Conservation (phyloP, 2,329 filamentous ascomycete genomes). For the Nigrospora sphaerica region DNA sequence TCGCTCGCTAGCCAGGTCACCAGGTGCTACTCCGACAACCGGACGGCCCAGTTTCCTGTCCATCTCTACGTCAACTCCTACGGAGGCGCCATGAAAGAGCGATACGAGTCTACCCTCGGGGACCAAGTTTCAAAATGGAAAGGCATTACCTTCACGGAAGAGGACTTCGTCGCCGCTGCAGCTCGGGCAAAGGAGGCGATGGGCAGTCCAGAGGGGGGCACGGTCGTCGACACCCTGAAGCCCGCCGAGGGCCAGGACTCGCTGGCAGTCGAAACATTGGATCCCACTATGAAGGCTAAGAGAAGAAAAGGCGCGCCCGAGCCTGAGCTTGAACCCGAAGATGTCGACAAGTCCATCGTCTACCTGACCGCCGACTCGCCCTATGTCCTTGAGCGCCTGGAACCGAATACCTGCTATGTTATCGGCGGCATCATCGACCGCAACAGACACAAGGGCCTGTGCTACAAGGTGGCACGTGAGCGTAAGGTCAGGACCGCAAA, state of each 20-base stretch:
- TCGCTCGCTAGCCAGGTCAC: slow-evolving; percentile 81
- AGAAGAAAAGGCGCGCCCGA: slow-evolving; percentile 10
- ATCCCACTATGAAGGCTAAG: slow-evolving; percentile 26
- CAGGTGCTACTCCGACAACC: slow-evolving; percentile 83
- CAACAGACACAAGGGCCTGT: slow-evolving; percentile 92
- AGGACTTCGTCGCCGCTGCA: slow-evolving; percentile 66
- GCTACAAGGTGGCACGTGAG: slow-evolving; percentile 72
- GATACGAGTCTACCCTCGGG: slow-evolving; percentile 70
- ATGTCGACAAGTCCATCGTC: slow-evolving; percentile 49
- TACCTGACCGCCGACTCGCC: slow-evolving; percentile 93
- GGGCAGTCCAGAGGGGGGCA: slow-evolving; percentile 47
- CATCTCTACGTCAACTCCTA: slow-evolving; percentile 77
- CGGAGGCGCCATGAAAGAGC: slow-evolving; percentile 63
- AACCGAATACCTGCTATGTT: slow-evolving; percentile 85
- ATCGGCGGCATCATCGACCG: slow-evolving; percentile 93
- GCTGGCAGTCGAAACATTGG: slow-evolving; percentile 22
- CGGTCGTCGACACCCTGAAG: slow-evolving; percentile 52
- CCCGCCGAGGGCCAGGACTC: slow-evolving; percentile 21
- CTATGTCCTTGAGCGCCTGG: slow-evolving; percentile 72
- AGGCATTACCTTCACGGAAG: slow-evolving; percentile 64
- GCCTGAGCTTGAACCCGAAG: slow-evolving; percentile 17
- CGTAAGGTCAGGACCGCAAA: slow-evolving; percentile 80
- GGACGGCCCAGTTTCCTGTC: slow-evolving; percentile 55
- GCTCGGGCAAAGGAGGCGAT: slow-evolving; percentile 62
- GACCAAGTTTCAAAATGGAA: slow-evolving; percentile 75